phyloP scores from a whole-genome alignment of 176 grass and related monocot genomes.

The Eragrostis curvula region DNA sequence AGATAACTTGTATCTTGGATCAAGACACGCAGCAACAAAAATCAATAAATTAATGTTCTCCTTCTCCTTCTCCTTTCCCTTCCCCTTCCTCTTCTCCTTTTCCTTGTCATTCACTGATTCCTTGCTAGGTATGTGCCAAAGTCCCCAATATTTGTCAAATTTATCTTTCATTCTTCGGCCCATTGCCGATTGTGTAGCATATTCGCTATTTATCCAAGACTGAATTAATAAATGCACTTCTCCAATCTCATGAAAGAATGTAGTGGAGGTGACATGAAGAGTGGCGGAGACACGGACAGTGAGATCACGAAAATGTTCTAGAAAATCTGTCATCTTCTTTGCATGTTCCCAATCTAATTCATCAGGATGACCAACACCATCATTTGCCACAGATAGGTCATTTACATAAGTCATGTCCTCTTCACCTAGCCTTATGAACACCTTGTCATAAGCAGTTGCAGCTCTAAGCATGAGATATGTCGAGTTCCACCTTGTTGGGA shows the following conservation, averaged over 20 bases:
- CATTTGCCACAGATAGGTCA: background rate
- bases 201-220: background rate
- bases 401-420: background rate
- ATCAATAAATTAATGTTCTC: background rate
- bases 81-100: background rate
- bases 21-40: background rate
- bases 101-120: no score
- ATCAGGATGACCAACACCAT: no score
- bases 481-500: background rate
- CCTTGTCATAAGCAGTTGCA: background rate
- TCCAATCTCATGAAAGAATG: background rate
- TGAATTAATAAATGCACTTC: background rate
- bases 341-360: background rate
- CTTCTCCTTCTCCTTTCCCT: background rate
- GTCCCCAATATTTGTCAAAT: background rate
- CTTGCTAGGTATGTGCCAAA: background rate
- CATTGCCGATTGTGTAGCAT: background rate
- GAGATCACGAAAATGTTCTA: background rate
- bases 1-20: no score
- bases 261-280: background rate
- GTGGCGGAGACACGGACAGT: background rate
- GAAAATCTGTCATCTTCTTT: no score
- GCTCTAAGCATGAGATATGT: background rate
- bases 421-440: background rate
- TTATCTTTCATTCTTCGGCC: background rate